phyloP scores from a whole-genome alignment of 192 early-diverging fungal species.

The Geranomyces variabilis region DNA sequence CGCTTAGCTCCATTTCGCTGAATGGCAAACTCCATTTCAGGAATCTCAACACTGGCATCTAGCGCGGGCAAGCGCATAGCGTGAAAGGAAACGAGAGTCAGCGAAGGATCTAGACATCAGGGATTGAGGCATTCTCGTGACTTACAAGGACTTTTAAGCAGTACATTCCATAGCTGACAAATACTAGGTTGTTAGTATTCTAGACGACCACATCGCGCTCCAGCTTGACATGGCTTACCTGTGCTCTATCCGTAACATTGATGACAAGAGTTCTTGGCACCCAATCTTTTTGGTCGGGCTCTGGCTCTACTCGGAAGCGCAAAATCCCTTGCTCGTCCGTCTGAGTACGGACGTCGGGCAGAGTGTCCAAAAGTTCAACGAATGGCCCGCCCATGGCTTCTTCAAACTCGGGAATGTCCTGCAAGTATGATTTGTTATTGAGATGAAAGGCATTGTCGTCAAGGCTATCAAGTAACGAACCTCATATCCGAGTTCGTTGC shows the following conservation, averaged over 20 bases:
- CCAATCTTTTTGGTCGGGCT: conserved; percentile 22
- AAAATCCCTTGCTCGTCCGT: conserved; percentile 19
- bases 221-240: too few species aligned
- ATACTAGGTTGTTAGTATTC: too few species aligned
- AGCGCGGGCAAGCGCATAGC: neutral
- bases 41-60: conserved; percentile 23
- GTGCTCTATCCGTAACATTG: conserved; percentile 6
- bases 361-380: conserved; percentile 22
- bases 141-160: conserved; percentile 23
- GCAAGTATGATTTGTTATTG: neutral
- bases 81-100: too few species aligned
- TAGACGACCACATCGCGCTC: too few species aligned
- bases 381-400: conserved; percentile 30
- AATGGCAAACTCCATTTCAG: conserved; percentile 38
- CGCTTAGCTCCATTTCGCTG: conserved; percentile 28
- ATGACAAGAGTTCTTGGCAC: conserved; percentile 11
- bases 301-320: conserved; percentile 22
- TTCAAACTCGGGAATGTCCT: conserved; percentile 22
- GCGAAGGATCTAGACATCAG: too few species aligned
- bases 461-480: neutral
- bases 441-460: neutral
- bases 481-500: conserved; percentile 27
- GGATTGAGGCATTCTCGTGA: too few species aligned
- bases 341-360: conserved; percentile 27
- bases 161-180: conserved; percentile 26